These are phyloP conservation scores for Capsella rubella DNA, from an alignment of 441 rosid species.

Conservation along the genomic window DNA sequence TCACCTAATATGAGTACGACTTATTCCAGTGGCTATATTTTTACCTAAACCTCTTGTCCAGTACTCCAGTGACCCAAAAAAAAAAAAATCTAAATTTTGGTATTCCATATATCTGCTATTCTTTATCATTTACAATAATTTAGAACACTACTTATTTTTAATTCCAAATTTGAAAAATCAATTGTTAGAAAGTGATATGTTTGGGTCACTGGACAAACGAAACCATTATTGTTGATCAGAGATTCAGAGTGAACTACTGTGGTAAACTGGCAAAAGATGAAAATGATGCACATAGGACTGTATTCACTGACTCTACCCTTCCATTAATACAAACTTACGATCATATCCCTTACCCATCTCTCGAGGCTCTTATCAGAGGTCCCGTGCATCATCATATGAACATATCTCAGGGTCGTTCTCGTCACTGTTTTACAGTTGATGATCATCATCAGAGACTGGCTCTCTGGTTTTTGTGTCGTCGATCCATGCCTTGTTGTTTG, in stretches of 20 bases:
- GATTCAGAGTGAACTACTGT: slow-evolving; percentile 9
- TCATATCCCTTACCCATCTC: neutral
- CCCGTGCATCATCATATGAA: neutral
- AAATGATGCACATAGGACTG: slow-evolving; percentile 34
- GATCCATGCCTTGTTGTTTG: slow-evolving; percentile 25
- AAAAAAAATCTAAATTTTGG: neutral
- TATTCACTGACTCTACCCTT: slow-evolving; percentile 26
- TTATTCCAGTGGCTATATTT: slow-evolving; percentile 11
- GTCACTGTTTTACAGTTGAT: slow-evolving; percentile 14
- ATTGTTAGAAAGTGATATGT: too few relatives aligned
- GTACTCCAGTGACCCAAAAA: neutral
- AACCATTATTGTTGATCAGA: slow-evolving; percentile 24
- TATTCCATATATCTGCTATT: neutral
- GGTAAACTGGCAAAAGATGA: slow-evolving; percentile 33
- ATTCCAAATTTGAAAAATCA: neutral
- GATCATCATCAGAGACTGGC: neutral
- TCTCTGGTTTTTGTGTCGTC: slow-evolving; percentile 28
- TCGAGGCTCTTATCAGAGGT: slow-evolving; percentile 6
- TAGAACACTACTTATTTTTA: neutral
- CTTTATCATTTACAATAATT: neutral
- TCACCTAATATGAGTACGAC: slow-evolving; percentile 40
- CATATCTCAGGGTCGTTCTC: slow-evolving; percentile 10
- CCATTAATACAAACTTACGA: slow-evolving; percentile 4
- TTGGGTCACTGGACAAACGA: slow-evolving; percentile 16
- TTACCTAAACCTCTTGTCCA: neutral